These are phyloP conservation scores for Crataegus laevigata DNA, from an alignment of 306 rosid genomes.

Conservation along the genomic window DNA sequence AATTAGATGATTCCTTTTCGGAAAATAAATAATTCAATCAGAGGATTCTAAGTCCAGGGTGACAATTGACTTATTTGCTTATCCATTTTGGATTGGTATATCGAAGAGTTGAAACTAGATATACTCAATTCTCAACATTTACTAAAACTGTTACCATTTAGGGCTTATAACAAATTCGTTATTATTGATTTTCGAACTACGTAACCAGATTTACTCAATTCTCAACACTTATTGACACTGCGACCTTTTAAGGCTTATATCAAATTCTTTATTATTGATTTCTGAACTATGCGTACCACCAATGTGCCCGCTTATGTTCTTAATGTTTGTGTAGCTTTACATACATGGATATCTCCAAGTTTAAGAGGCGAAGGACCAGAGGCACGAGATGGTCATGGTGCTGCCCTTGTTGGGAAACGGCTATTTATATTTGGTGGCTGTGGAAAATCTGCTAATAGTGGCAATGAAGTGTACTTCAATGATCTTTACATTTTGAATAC, in stretches of 20 bases:
- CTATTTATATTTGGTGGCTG: slow-evolving; percentile 89
- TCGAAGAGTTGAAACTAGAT: background rate
- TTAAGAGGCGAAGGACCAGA: slow-evolving; percentile 88
- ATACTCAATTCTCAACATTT: background rate
- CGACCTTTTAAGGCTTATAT: background rate
- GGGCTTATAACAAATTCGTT: background rate
- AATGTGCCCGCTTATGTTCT: slow-evolving; percentile 6
- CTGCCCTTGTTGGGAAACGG: slow-evolving; percentile 82
- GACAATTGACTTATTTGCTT: background rate
- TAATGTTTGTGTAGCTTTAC: slow-evolving; percentile 43
- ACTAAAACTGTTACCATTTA: background rate
- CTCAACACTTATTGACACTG: background rate
- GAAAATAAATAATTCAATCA: no score
- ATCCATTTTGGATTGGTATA: slow-evolving; percentile 8
- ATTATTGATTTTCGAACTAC: background rate
- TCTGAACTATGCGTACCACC: background rate
- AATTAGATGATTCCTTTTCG: background rate
- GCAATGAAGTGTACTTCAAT: slow-evolving; percentile 69
- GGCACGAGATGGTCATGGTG: slow-evolving; percentile 95
- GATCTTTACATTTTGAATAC: slow-evolving; percentile 91
- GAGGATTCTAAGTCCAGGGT: background rate
- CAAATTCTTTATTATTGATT: background rate
- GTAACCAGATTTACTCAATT: background rate
- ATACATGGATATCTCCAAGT: slow-evolving; percentile 75
- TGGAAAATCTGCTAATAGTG: slow-evolving; percentile 66